Evolutionary conservation across 1,284 basidiomycete species (phyloP).

Genomic region (Cryptococcus sp.): DNA sequence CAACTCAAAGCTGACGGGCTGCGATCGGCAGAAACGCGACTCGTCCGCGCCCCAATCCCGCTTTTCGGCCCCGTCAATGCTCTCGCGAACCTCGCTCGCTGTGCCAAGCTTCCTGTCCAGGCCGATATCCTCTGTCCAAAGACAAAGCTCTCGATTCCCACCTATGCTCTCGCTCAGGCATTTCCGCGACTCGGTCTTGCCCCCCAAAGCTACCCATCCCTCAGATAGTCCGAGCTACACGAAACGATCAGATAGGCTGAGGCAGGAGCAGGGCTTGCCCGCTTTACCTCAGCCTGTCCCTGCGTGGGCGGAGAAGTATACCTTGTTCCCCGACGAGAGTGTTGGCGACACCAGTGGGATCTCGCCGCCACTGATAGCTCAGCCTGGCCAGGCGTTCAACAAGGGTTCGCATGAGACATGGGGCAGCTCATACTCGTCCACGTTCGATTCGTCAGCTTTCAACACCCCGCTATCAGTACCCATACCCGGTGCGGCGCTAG

Average conservation of each 20-base stretch:
- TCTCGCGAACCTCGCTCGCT: slow-evolving; percentile 10
- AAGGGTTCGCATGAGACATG: neutral
- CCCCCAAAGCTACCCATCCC: neutral
- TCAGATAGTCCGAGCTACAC: too few relatives aligned
- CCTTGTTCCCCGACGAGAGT: neutral
- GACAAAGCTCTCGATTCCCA: slow-evolving; percentile 4
- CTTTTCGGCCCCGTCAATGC: slow-evolving; percentile 19
- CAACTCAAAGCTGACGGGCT: neutral
- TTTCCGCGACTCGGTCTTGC: neutral
- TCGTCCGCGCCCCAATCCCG: slow-evolving; percentile 8
- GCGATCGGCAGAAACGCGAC: neutral
- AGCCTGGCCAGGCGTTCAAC: too few relatives aligned
- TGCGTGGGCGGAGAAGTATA: slow-evolving; percentile 20
- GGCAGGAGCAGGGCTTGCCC: neutral
- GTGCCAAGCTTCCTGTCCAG: slow-evolving; percentile 11
- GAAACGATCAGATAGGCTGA: too few relatives aligned
- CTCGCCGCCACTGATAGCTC: neutral
- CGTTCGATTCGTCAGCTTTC: neutral
- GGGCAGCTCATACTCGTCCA: neutral
- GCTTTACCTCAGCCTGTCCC: neutral
- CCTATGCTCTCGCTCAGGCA: slow-evolving; percentile 6
- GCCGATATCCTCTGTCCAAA: slow-evolving; percentile 9
- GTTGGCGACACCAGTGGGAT: slow-evolving; percentile 2
- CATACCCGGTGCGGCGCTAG: neutral
- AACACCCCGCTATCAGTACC: too few relatives aligned